Base-by-base conservation (phyloP, 2,329 filamentous ascomycete genomes). In the Epichloe amarillans region DNA sequence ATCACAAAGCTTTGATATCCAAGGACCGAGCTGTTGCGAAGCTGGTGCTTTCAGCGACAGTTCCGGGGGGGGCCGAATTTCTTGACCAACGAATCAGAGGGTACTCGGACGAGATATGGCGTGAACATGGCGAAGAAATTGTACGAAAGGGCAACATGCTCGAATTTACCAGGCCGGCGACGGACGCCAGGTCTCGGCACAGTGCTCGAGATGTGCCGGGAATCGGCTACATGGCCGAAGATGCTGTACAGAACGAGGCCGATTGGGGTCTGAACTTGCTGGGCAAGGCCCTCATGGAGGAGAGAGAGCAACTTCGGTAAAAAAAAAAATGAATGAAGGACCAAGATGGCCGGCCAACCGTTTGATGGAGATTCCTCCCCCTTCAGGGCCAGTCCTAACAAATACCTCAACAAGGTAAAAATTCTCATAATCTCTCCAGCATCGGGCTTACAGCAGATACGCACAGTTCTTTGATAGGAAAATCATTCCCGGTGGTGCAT, bases 221-320 rank as follows among this genome's bases (percentile, higher is more conserved):
- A 1, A 68, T 86, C 44, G 83, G 83, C 5, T 84, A 78, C 57
- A 66, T 59, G 2, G 75, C 72, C 7, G 66, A 64, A 17, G 66
- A 73, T 58, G 81, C 80, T 3, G 69, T 66, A 50, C 54, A 26
- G 2, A 70, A 72, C 47, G 70, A 73, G 46, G 60, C 65, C 17
- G 56, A 62, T 3, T 86, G 82, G 83, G 83, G 83, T 0, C 52
- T 75, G 65, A 86, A 86, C 64, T 60, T 84, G 52, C 62, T 86
- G 45, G 83, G 82, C 0, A 76, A 76, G 65, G 79, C 74, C 23
- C 62, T 86, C 61, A 79, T 77, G 77, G 70, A 69, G 49, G 79
- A 80, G 26, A 73, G 82, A 54, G 17, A 14, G 11, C 15, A 30
- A 15, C 36, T 46, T 36, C 19, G 44, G 2, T 3, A 33, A 21